Base-by-base conservation (phyloP, 495 filamentous ascomycete species). In the Endocarpon pusillum region DNA sequence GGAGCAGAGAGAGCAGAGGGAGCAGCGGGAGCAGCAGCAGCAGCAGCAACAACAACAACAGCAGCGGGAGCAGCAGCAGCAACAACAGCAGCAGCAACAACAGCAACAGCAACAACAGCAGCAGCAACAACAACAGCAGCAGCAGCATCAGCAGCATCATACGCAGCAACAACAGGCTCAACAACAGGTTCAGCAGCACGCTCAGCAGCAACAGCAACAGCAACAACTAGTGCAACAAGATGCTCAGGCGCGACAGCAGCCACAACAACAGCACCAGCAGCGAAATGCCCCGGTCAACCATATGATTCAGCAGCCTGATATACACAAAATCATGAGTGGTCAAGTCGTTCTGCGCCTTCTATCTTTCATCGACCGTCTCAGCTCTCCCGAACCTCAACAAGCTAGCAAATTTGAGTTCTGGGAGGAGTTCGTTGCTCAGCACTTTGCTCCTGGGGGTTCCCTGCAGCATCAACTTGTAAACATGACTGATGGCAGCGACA, bases 371-470 rank as follows among this genome's bases (percentile, higher is more conserved):
- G 78, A 87, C 45, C 57, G 76, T 32, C 54, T 92, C 8, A 77
- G 75, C 42, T 61, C 59, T 33, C 81, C 77, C 45, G 52, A 31
- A 6, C 5, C 28, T 4, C 28, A 31, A 31, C 59, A 67, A 43
- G 55, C 63, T 23, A 71, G 73, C 21, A 75, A 79, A 45, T 47
- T 85, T 2, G 22, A 47, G 2, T 78, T 78, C 36, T 94, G 85
- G 84, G 62, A 76, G 36, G 38, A 43, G 8, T 85, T 91, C 43
- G 80, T 87, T 10, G 68, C 73, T 17, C 64, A 57, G 24, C 86
- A 81, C 57, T 92, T 86, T 54, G 73, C 81, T 0, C 63, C 63
- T 0, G 65, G 63, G 4, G 80, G 80, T 21, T 68, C 75, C 15
- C 70, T 83, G 42, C 72, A 75, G 35, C 66, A 79, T 39, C 62